Conservation (phyloP, 345 rosid genomes). For the Erucastrum elatum region DNA sequence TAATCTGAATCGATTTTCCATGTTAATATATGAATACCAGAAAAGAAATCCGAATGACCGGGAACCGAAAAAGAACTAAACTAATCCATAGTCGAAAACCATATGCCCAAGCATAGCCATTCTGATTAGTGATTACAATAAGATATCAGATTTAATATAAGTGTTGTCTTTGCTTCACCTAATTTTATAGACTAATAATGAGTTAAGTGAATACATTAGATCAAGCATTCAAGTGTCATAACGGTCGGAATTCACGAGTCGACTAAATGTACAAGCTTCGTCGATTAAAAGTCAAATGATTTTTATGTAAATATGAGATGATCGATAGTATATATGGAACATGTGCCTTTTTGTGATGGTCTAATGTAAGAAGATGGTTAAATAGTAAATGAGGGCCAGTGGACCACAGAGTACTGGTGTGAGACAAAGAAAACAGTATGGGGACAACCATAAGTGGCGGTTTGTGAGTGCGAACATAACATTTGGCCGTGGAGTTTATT, state of each 20-base stretch:
- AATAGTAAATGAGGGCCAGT: slow-evolving; percentile 19
- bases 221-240: background rate
- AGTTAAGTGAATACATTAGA: background rate
- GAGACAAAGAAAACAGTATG: slow-evolving; percentile 6
- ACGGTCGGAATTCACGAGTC: background rate
- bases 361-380: background rate
- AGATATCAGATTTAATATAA: no score
- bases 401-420: slow-evolving; percentile 16
- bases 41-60: no score
- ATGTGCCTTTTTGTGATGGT: background rate
- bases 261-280: background rate
- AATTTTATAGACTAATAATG: background rate
- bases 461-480: slow-evolving; percentile 21
- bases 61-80: no score
- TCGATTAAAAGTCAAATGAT: background rate
- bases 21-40: no score
- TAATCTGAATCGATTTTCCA: no score
- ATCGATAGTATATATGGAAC: background rate
- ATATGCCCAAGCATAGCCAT: no score
- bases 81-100: no score
- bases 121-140: no score
- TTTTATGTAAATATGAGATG: background rate
- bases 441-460: slow-evolving; percentile 26
- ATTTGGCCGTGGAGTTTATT: slow-evolving; percentile 18
- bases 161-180: background rate